A percentile compares a stretch with the other conserved stretches of the same genome.
Conservation (phyloP, 306 rosid genomes). For the Hylodesmum podocarpum region DNA sequence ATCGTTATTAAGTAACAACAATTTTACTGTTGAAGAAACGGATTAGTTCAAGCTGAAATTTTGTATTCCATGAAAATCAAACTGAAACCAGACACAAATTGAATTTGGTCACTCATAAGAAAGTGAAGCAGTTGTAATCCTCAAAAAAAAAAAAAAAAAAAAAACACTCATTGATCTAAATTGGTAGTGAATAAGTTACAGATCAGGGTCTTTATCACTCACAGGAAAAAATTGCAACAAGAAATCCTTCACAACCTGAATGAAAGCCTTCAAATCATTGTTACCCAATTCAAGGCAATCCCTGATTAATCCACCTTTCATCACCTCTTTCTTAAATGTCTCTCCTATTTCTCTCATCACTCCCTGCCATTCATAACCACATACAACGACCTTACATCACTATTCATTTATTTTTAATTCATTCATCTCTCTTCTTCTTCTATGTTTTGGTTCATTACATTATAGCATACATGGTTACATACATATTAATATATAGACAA, state of each 20-base stretch:
- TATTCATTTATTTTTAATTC: no score
- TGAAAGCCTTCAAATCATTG: constrained; percentile 61
- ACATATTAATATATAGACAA: no score
- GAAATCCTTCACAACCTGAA: constrained; percentile 60
- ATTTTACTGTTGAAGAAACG: background rate
- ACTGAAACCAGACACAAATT: background rate
- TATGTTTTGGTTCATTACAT: no score
- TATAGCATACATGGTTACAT: no score
- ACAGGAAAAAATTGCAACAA: constrained; percentile 38
- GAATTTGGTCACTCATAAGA: background rate
- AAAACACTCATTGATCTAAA: background rate
- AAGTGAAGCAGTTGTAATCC: background rate
- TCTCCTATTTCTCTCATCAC: constrained; percentile 54
- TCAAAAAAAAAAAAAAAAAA: background rate
- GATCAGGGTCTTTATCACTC: constrained; percentile 29
- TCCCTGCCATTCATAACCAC: constrained; percentile 41
- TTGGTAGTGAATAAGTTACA: constrained; percentile 6
- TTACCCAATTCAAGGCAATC: constrained; percentile 77
- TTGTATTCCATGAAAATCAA: constrained; percentile 4
- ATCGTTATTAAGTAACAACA: background rate
- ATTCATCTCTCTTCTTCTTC: no score
- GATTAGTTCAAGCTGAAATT: background rate
- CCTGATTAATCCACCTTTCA: constrained; percentile 69
- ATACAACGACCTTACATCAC: background rate
- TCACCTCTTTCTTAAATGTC: constrained; percentile 62